Evolutionary conservation across 495 filamentous ascomycete genomes (phyloP).

Genomic region (Echria macrotheca): DNA sequence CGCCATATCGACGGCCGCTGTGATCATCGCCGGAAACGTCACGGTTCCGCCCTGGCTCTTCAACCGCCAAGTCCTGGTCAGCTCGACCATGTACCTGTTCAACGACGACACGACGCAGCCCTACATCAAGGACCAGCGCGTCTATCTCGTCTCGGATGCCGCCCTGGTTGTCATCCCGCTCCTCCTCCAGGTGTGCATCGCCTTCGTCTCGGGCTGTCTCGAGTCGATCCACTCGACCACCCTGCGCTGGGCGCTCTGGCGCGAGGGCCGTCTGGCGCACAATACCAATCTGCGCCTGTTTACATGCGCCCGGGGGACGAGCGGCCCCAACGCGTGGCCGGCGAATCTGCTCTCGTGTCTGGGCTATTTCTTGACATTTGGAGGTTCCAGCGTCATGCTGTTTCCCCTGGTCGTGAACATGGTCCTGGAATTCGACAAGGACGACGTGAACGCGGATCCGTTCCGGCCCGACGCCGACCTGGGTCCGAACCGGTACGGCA

Average conservation of each 20-base stretch:
- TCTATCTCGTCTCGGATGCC: background rate
- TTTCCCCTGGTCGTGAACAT: background rate
- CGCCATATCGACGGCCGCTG: background rate
- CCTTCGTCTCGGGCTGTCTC: background rate
- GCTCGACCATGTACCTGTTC: background rate
- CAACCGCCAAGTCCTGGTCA: background rate
- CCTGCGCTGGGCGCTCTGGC: conserved; percentile 33
- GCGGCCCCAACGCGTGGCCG: conserved; percentile 5
- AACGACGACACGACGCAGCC: background rate
- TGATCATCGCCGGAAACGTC: background rate
- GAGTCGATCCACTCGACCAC: conserved; percentile 25
- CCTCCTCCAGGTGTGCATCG: background rate
- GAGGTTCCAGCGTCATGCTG: background rate
- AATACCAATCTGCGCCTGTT: conserved; percentile 35
- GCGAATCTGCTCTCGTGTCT: background rate
- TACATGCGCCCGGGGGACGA: conserved; percentile 7
- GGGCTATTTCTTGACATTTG: background rate
- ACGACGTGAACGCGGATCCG: background rate
- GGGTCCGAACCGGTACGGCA: conserved; percentile 1
- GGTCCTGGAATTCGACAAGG: background rate
- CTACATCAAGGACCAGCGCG: background rate
- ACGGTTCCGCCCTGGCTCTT: background rate
- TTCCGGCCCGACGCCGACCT: background rate
- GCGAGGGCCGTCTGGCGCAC: conserved; percentile 26
- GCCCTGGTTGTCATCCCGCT: conserved; percentile 2